Evolutionary conservation across 805 yeast species (phyloP).

Genomic region (Naumovozyma dairenensis): DNA sequence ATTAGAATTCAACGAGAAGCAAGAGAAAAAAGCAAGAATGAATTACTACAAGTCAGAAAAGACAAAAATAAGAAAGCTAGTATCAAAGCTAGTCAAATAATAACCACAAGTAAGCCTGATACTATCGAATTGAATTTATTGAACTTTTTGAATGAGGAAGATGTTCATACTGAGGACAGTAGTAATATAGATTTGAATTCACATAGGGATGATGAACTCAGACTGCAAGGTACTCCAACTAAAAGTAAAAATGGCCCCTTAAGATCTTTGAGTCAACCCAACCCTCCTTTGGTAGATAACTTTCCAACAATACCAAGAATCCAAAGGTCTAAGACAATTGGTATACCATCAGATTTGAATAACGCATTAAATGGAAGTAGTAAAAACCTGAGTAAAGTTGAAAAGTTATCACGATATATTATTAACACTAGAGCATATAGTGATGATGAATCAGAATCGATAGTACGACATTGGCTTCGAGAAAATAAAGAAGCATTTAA

Average conservation of each 20-base stretch:
- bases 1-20: neutral
- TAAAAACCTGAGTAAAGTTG: too few species aligned
- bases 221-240: neutral
- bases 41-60: neutral
- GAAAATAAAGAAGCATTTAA: slow-evolving; percentile 15
- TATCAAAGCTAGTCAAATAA: neutral
- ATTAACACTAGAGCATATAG: slow-evolving; percentile 14
- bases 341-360: neutral
- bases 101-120: neutral
- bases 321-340: slow-evolving; percentile 4
- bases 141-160: slow-evolving; percentile 9
- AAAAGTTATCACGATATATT: slow-evolving; percentile 13
- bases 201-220: too few species aligned
- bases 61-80: neutral
- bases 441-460: slow-evolving; percentile 14
- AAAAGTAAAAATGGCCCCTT: too few species aligned
- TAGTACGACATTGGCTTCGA: slow-evolving; percentile 2
- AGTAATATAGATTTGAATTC: too few species aligned
- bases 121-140: slow-evolving; percentile 11
- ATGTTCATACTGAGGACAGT: neutral
- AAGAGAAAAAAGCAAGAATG: neutral
- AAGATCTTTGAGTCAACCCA: slow-evolving; percentile 2
- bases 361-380: too few species aligned
- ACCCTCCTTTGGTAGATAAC: neutral
- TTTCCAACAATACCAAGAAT: slow-evolving; percentile 1